Evolutionary conservation across 73 alveolate genomes (phyloP).

Genomic region (Uronychia setigera): DNA sequence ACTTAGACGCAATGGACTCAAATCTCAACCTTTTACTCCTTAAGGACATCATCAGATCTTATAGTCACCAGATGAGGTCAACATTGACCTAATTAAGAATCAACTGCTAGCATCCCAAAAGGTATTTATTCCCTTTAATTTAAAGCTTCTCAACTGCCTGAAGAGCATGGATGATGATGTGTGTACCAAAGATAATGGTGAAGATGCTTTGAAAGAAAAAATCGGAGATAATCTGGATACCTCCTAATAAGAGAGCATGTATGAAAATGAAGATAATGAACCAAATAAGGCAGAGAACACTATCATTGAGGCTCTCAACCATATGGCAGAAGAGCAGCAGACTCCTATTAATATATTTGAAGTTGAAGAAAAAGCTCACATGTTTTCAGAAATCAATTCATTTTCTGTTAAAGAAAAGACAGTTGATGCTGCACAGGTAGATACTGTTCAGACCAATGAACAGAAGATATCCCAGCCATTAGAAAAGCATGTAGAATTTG

Average conservation of each 20-base stretch:
- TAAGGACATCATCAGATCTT: background rate
- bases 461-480: too few relatives aligned
- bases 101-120: background rate
- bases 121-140: background rate
- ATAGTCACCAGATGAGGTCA: background rate
- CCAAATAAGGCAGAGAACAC: background rate
- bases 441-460: background rate
- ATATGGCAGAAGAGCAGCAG: background rate
- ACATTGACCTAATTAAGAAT: background rate
- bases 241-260: background rate
- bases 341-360: background rate
- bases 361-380: background rate
- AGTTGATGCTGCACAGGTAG: background rate
- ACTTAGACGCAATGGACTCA: too few relatives aligned
- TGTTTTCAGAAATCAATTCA: background rate
- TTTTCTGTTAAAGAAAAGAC: background rate
- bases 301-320: background rate
- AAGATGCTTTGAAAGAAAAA: too few relatives aligned
- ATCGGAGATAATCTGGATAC: too few relatives aligned
- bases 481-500: background rate
- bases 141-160: background rate
- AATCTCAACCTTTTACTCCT: too few relatives aligned
- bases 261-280: background rate
- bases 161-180: background rate
- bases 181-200: too few relatives aligned